These are phyloP conservation scores for Chrysanthemum seticuspe DNA, from an alignment of 129 eudicot species.

Conservation along the genomic window DNA sequence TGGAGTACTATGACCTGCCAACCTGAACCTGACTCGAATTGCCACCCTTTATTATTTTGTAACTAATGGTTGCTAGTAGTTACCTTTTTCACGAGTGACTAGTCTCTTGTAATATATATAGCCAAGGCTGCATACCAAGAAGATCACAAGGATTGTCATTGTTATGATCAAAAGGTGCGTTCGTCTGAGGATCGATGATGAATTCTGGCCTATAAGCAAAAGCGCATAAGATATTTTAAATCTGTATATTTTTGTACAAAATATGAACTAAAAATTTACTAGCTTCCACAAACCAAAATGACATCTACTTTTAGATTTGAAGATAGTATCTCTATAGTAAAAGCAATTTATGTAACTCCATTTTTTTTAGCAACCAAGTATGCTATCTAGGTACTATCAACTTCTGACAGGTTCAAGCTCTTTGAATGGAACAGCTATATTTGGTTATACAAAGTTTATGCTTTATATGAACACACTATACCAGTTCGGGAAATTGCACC, in stretches of 20 bases:
- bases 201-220: not conserved
- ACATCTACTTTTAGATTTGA: too few relatives aligned
- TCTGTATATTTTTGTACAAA: not conserved
- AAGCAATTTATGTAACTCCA: too few relatives aligned
- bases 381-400: too few relatives aligned
- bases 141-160: conserved; percentile 3
- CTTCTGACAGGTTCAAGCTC: too few relatives aligned
- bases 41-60: not conserved
- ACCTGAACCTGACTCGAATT: too few relatives aligned
- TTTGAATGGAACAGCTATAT: too few relatives aligned
- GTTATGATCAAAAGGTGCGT: conserved; percentile 1
- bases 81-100: conserved; percentile 25
- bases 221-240: not conserved
- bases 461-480: too few relatives aligned
- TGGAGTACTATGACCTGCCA: too few relatives aligned
- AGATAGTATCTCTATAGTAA: too few relatives aligned
- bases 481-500: not conserved
- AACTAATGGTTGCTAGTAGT: not conserved
- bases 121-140: conserved; percentile 25
- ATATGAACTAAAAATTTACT: not conserved
- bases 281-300: too few relatives aligned
- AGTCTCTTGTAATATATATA: conserved; percentile 22
- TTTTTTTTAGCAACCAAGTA: too few relatives aligned
- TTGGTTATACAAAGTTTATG: too few relatives aligned
- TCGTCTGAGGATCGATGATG: not conserved